Base-by-base conservation (phyloP, 352 stramenopile genomes). In the Phytophthora foliorum region DNA sequence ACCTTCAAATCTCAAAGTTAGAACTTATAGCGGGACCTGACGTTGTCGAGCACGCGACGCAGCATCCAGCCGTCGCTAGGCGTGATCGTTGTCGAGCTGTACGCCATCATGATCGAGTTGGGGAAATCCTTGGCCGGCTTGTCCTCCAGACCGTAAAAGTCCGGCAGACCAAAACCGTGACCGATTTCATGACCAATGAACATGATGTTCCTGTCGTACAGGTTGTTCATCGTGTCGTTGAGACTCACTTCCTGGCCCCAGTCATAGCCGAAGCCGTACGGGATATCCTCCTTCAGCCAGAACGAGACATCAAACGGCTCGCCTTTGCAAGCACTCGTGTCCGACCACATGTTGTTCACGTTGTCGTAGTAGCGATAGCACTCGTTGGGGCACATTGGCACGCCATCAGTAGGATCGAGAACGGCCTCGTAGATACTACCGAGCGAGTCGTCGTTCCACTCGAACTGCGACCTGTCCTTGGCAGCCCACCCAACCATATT, bases 1-100 rank as follows among this genome's bases (percentile, higher is more conserved):
- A 32, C 29, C 7, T 32, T 34, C 29, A 8, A 34, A 8, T 8
- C 2, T 8, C 14, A 7, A 19, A 19, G 17, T 69, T 63, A 72
- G 19, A 72, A 78, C 14, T 66, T 48, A 51, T 78, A 78, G 14
- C 71, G 65, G n/a, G 52, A 17, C 14, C 58, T 55, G 27, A 75
- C 61, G 41, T 75, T 55, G 45, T 78, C 71, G 21, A 69, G 69
- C 9, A 78, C 54, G 17, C 71, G 67, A 50, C 71, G 71, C 57
- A 78, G 52, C 71, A 78, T 75, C 71, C 71, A 78, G 19, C 71
- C 71, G 22, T 78, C 71, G 34, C 54, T 69, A 4, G 66, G 55
- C 2, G 61, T 78, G 46, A 78, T 67, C 1, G 66, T 75, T 3
- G 56, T 52, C 24, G 66, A 78, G 25, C 59, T 57, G 49, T 72